Evolutionary conservation across 306 rosid genomes (phyloP), one percentile per base, ranked within the genome.

Genomic region (Malus sieversii): DNA sequence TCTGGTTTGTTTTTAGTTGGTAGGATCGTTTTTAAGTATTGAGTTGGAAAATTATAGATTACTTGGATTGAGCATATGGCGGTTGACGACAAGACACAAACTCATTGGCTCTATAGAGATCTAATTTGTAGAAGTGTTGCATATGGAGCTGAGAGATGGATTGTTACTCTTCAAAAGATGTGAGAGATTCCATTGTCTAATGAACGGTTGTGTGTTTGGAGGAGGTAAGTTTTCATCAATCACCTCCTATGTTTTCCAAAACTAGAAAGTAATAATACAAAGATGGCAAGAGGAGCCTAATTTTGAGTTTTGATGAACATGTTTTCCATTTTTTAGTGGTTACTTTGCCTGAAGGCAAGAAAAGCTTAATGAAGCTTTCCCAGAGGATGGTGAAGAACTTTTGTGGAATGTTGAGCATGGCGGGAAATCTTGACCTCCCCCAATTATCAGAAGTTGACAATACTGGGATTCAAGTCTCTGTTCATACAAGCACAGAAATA

Each of bases 31-130:
- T 55, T 20, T 6, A 22, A 57, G 25, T 38, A 57, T 40, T 58
- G 35, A 6, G 23, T 23, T 3, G 25, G 10, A 35, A 32, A 58
- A 45, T 14, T 20, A 33, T 25, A 91, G 97, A 79, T 93, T 51
- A 77, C 90, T 19, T 93, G 97, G 97, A 81, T 88, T 11, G 98
- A 93, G 74, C 97, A 89, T 71, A 88, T 88, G 23, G 86, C 87
- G 68, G 92, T 91, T 23, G 87, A 86, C 44, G 92, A 93, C 13
- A 83, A 67, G 71, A 48, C 23, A 23, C 88, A 87, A 64, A 84
- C 85, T 20, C 85, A 88, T 66, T 35, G 63, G 25, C 83, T 83
- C 27, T 93, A 77, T 42, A 79, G 85, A 75, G 89, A 88, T 68
- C 70, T 84, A 46, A 66, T 88, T 16, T 83, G 76, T 40, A 44